phyloP scores from a whole-genome alignment of 495 filamentous ascomycete genomes.

The Aspergillus sparsus region DNA sequence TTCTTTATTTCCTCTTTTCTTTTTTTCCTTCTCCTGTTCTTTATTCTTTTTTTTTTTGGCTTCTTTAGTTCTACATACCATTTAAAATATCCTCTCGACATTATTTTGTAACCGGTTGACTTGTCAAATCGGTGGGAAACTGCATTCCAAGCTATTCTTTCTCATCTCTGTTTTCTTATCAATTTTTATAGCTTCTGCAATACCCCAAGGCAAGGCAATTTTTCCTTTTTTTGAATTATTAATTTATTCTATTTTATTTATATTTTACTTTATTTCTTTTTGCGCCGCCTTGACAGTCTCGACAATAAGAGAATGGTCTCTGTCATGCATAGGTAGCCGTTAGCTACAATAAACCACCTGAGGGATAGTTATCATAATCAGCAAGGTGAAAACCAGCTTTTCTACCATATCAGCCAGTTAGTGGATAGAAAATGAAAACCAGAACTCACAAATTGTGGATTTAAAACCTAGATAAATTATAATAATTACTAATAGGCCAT shows the following conservation, averaged over 20 bases:
- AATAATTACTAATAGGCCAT: not conserved
- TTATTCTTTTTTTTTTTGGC: slow-evolving; percentile 6
- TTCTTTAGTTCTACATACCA: slow-evolving; percentile 5
- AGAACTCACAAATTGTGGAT: not conserved
- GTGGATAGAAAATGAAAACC: not conserved
- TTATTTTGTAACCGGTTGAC: slow-evolving; percentile 9
- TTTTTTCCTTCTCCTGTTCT: not conserved
- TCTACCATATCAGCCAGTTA: not conserved
- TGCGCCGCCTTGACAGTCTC: slow-evolving; percentile 1
- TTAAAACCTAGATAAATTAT: not conserved
- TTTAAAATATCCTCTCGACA: not conserved
- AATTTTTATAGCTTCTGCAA: slow-evolving; percentile 17
- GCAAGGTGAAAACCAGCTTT: not conserved
- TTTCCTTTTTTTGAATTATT: slow-evolving; percentile 5
- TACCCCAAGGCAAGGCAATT: slow-evolving; percentile 18
- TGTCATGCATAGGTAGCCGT: no score
- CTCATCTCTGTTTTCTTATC: slow-evolving; percentile 1
- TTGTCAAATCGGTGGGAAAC: not conserved
- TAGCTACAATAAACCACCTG: not conserved
- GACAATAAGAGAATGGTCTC: not conserved
- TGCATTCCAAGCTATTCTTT: not conserved
- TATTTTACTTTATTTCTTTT: slow-evolving; percentile 7
- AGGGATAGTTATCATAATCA: not conserved
- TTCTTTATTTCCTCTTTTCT: not conserved
- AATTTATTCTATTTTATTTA: slow-evolving; percentile 3